Evolutionary conservation across 345 rosid species (phyloP), one percentile per base, ranked within the genome.

Genomic region (Heritiera fomes): DNA sequence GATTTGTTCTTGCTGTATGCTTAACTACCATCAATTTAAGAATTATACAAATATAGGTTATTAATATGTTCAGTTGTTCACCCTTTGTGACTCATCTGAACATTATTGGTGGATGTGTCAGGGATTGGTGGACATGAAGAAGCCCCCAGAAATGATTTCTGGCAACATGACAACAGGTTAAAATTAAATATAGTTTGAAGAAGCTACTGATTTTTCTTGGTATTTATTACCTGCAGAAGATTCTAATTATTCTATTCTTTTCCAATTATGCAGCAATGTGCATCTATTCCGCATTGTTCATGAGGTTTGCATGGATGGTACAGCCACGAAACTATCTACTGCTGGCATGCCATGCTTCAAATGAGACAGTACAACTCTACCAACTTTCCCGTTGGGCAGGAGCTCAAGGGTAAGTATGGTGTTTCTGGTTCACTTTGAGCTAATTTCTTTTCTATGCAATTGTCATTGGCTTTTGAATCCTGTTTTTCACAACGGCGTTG

Each of bases 281-380:
- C 38, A 67, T 91, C 45, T 92, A 90, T 84, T 92, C 97, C 20
- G 90, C 85, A 75, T 81, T 92, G 80, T 90, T 90, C 89, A 92
- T 92, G 97, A 91, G 97, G 83, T 92, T 92, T 85, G 93, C 97
- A 3, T 92, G 97, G 97, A 92, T 91, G 97, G 97, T 92, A 46
- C 93, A 86, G 78, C 97, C 97, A 1, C 93, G 95, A 46, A 93
- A 90, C 88, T 93, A 90, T 82, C 84, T 89, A 49, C 97, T 93
- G 78, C 89, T 95, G 75, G 97, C 91, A 61, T 96, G 98, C 69
- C 99, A 92, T 89, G 98, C 89, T 79, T 96, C 99, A 38, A 96
- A 92, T 71, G 99, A 96, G 90, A 91, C 91, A 32, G 98, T 96
- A 77, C 99, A 96, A 81, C 97, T 94, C 80, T 96, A 92, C 86